Conservation (phyloP, 2,329 filamentous ascomycete species). For the Botryotinia narcissicola region DNA sequence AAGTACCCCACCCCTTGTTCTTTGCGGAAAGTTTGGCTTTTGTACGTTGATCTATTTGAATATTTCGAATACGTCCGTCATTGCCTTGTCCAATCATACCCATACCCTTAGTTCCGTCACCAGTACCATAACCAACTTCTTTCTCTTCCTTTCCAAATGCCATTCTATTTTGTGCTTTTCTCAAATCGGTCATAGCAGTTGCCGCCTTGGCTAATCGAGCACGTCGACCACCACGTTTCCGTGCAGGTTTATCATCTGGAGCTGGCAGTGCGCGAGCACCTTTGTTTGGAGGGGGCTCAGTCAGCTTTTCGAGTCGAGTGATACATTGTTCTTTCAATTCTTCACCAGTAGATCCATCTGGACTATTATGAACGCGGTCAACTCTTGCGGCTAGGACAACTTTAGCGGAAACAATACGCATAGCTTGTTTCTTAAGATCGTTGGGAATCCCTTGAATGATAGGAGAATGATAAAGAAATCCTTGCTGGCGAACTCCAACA, state of each 20-base stretch:
- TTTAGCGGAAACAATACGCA: slow-evolving; percentile 92
- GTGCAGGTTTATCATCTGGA: slow-evolving; percentile 90
- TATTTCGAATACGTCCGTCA: slow-evolving; percentile 81
- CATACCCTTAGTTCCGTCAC: slow-evolving; percentile 80
- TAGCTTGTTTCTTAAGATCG: slow-evolving; percentile 87
- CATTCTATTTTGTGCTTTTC: slow-evolving; percentile 95
- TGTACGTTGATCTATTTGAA: slow-evolving; percentile 90
- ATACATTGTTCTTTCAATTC: slow-evolving; percentile 79
- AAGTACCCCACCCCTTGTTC: slow-evolving; percentile 89
- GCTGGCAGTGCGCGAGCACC: slow-evolving; percentile 82
- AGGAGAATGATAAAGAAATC: slow-evolving; percentile 88
- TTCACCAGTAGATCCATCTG: slow-evolving; percentile 79
- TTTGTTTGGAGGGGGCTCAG: slow-evolving; percentile 86
- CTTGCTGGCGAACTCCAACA: slow-evolving; percentile 84
- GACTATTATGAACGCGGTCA: slow-evolving; percentile 77
- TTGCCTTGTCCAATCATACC: slow-evolving; percentile 93
- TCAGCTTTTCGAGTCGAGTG: slow-evolving; percentile 86
- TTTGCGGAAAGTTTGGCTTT: slow-evolving; percentile 91
- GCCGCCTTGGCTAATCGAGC: slow-evolving; percentile 96
- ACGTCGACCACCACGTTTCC: slow-evolving; percentile 86
- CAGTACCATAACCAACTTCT: slow-evolving; percentile 85
- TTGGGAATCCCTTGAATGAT: slow-evolving; percentile 81
- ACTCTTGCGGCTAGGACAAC: slow-evolving; percentile 90
- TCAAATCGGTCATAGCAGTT: slow-evolving; percentile 91
- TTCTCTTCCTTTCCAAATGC: slow-evolving; percentile 94